Percentiles rank a stretch among this genome's conserved stretches.
Conservation (phyloP, 345 rosid species). For the Balakata baccata region DNA sequence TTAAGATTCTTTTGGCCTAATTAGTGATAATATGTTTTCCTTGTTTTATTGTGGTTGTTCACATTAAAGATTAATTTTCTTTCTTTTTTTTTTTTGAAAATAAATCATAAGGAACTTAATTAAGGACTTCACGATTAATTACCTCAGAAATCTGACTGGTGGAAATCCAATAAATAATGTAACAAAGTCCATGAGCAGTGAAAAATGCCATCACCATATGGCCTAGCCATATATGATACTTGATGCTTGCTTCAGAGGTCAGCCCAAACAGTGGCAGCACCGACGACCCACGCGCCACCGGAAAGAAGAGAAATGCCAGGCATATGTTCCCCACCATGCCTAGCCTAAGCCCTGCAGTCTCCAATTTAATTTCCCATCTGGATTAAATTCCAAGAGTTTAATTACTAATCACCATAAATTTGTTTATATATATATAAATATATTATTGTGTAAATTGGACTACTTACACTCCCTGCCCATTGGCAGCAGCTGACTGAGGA, state of each 20-base stretch:
- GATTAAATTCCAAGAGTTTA: neutral
- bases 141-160: conserved; percentile 45
- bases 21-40: too few species aligned
- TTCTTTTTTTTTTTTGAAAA: too few species aligned
- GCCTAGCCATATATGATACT: conserved; percentile 90
- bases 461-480: conserved; percentile 48
- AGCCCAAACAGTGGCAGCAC: conserved; percentile 61
- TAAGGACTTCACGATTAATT: neutral
- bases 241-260: conserved; percentile 78
- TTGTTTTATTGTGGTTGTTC: too few species aligned
- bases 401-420: too few species aligned
- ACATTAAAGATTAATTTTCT: too few species aligned
- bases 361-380: conserved; percentile 66
- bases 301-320: conserved; percentile 61
- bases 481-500: conserved; percentile 33
- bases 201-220: conserved; percentile 62
- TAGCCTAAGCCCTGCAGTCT: conserved; percentile 27
- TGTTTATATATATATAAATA: neutral
- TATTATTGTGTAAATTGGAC: neutral
- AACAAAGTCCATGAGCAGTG: conserved; percentile 67
- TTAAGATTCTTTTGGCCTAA: too few species aligned
- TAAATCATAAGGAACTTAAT: neutral
- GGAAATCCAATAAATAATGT: conserved; percentile 45
- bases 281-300: conserved; percentile 82
- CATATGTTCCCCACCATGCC: conserved; percentile 60